Evolutionary conservation across 2,329 filamentous ascomycete genomes (phyloP).

Genomic region (Trichophyton rubrum): DNA sequence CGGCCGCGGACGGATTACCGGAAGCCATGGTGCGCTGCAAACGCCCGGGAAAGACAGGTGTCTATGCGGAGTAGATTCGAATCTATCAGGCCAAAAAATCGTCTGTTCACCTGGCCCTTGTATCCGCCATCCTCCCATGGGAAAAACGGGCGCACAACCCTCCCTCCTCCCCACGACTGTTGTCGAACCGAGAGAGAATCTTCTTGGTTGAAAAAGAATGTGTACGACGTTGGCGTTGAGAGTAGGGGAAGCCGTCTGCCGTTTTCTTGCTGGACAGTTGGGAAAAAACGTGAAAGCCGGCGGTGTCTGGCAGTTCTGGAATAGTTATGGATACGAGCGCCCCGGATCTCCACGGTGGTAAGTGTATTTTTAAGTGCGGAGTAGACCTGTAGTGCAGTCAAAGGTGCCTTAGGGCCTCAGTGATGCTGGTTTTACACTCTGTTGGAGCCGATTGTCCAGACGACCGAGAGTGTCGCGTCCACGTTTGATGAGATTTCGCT

Average conservation of each 20-base stretch:
- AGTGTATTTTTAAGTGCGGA: background rate
- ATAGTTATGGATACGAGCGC: constrained; percentile 1
- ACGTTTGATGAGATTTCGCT: background rate
- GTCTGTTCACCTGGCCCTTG: background rate
- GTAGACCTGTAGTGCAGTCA: background rate
- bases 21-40: background rate
- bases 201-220: background rate
- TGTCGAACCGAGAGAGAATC: background rate
- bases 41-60: background rate
- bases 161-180: background rate
- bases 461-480: background rate
- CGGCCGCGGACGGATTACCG: constrained; percentile 5
- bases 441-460: background rate
- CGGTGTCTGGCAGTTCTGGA: background rate
- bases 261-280: background rate
- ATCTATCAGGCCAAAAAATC: background rate
- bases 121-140: background rate
- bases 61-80: background rate
- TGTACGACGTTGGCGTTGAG: background rate
- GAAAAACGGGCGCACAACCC: background rate
- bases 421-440: background rate
- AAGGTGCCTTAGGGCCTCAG: background rate
- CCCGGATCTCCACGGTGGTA: constrained; percentile 1
- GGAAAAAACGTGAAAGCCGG: background rate
- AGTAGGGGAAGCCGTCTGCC: background rate